phyloP scores from a whole-genome alignment of 331 rosid genomes.

The Malus hybrid region DNA sequence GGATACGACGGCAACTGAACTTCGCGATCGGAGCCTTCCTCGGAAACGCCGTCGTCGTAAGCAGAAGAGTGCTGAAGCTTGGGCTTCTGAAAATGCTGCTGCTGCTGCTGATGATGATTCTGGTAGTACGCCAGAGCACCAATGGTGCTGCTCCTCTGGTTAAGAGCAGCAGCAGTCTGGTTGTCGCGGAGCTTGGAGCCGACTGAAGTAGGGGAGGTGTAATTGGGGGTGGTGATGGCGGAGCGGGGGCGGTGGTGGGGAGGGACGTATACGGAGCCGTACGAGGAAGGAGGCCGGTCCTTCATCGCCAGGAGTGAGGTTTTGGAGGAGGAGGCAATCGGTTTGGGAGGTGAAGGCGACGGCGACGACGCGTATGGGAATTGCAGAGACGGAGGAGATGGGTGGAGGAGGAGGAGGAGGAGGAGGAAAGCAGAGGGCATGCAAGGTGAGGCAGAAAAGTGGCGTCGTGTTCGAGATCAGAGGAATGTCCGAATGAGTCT shows the following conservation, averaged over 20 bases:
- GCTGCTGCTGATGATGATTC: slow-evolving; percentile 9
- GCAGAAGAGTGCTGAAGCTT: slow-evolving; percentile 39
- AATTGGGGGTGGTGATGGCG: slow-evolving; percentile 27
- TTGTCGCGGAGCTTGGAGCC: slow-evolving; percentile 31
- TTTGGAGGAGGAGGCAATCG: slow-evolving; percentile 13
- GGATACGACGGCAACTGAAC: slow-evolving; percentile 22
- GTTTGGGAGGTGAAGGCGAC: slow-evolving; percentile 4
- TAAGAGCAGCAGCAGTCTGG: slow-evolving; percentile 9
- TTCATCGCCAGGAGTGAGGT: slow-evolving; percentile 46
- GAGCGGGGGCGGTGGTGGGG: slow-evolving; percentile 86
- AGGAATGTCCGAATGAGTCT: not conserved
- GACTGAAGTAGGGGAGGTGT: slow-evolving; percentile 29
- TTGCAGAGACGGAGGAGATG: slow-evolving; percentile 4
- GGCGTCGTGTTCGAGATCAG: slow-evolving; percentile 2
- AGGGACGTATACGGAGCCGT: slow-evolving; percentile 69
- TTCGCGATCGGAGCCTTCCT: slow-evolving; percentile 46
- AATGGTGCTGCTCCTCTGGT: slow-evolving; percentile 21
- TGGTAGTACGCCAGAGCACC: not conserved
- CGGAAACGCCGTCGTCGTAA: slow-evolving; percentile 37
- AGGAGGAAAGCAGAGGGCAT: slow-evolving; percentile 22
- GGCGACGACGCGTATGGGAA: not conserved
- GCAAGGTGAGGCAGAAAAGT: slow-evolving; percentile 29
- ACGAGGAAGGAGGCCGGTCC: slow-evolving; percentile 73
- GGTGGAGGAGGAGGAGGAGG: not conserved
- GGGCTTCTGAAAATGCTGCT: slow-evolving; percentile 14